These are phyloP conservation scores for Pichia eremophila DNA, from an alignment of 805 yeast genomes.

Conservation along the genomic window DNA sequence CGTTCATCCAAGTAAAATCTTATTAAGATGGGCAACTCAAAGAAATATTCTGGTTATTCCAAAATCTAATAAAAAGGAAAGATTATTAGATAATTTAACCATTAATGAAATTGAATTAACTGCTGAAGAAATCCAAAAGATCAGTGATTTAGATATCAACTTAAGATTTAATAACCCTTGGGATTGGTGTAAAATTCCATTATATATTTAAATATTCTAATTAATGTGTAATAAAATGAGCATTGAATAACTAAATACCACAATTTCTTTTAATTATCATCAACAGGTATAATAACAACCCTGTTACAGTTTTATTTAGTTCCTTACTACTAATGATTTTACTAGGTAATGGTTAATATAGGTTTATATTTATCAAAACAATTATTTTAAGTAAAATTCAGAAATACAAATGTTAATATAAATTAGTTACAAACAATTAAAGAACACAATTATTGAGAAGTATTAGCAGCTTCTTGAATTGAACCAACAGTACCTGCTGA, in stretches of 20 bases:
- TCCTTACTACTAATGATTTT: too few relatives aligned
- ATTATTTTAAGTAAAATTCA: too few relatives aligned
- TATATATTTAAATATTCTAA: slow-evolving; percentile 15
- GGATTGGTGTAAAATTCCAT: slow-evolving; percentile 28
- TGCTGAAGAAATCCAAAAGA: slow-evolving; percentile 41
- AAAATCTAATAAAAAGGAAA: slow-evolving; percentile 60
- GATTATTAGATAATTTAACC: slow-evolving; percentile 52
- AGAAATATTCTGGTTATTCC: slow-evolving; percentile 71
- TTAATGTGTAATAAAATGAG: too few relatives aligned
- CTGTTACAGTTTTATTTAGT: too few relatives aligned
- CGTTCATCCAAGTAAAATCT: slow-evolving; percentile 57
- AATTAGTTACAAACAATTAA: neutral
- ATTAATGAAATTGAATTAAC: slow-evolving; percentile 45
- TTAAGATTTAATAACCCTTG: slow-evolving; percentile 81
- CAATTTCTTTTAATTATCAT: too few relatives aligned
- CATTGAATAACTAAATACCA: too few relatives aligned
- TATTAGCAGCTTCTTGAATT: slow-evolving; percentile 16
- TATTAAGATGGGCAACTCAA: slow-evolving; percentile 81
- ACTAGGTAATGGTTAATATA: too few relatives aligned
- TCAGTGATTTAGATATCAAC: slow-evolving; percentile 53
- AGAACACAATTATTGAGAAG: slow-evolving; percentile 15
- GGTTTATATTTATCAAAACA: neutral
- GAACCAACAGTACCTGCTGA: slow-evolving; percentile 19
- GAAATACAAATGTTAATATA: neutral
- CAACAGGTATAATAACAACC: too few relatives aligned